A percentile compares a stretch with the other conserved stretches of the same genome.
Conservation (phyloP, 768 basidiomycete species). For the Agaricus blazei region DNA sequence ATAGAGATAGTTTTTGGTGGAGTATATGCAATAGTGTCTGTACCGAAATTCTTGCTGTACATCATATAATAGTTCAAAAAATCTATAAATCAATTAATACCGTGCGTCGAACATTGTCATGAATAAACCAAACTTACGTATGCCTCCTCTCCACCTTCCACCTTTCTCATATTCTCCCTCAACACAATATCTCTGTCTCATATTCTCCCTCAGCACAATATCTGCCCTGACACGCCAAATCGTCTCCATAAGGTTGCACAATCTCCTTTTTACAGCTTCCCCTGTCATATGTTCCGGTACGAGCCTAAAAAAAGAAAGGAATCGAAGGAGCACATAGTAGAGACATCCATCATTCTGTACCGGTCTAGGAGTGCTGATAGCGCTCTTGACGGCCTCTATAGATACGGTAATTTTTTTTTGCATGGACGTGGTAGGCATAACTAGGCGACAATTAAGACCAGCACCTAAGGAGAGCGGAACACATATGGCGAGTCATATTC, state of each 20-base stretch:
- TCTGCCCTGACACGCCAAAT: too few relatives aligned
- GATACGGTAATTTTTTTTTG: too few relatives aligned
- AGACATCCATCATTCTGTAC: slow-evolving; percentile 7
- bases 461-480: background rate
- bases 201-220: too few relatives aligned
- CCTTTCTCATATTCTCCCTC: slow-evolving; percentile 12
- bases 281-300: slow-evolving; percentile 27
- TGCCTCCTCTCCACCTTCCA: slow-evolving; percentile 12
- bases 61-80: slow-evolving; percentile 5
- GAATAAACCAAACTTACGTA: slow-evolving; percentile 3
- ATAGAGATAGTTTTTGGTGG: too few relatives aligned
- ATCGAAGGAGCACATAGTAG: background rate
- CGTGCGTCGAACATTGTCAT: background rate
- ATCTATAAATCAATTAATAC: background rate
- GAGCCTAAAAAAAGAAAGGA: slow-evolving; percentile 13
- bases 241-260: too few relatives aligned
- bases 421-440: slow-evolving; percentile 28
- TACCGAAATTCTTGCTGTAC: too few relatives aligned
- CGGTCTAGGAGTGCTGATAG: slow-evolving; percentile 23
- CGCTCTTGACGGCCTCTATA: slow-evolving; percentile 21
- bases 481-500: slow-evolving; percentile 24
- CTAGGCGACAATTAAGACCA: slow-evolving; percentile 5
- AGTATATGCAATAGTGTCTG: too few relatives aligned
- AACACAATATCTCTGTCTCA: too few relatives aligned
- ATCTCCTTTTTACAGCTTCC: slow-evolving; percentile 18